Conservation (phyloP, 768 basidiomycete species). For the Suillus plorans region DNA sequence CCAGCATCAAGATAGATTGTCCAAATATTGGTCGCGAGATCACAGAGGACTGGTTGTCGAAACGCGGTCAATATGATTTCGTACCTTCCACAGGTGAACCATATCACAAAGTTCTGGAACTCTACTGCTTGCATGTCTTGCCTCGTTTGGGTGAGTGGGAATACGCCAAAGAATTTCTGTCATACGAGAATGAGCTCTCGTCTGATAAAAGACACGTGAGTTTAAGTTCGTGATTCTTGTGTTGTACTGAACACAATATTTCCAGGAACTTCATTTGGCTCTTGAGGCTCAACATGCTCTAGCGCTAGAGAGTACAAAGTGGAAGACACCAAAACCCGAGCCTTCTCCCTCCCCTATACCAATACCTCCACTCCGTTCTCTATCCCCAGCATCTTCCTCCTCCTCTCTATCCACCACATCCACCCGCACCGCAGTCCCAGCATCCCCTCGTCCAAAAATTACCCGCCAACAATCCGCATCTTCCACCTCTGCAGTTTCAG, state of each 20-base stretch:
- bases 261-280: slow-evolving; percentile 34
- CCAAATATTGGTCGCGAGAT: slow-evolving; percentile 62
- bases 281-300: slow-evolving; percentile 37
- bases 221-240: slow-evolving; percentile 3
- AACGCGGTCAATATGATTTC: slow-evolving; percentile 41
- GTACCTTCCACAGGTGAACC: slow-evolving; percentile 42
- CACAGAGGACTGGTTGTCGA: slow-evolving; percentile 78
- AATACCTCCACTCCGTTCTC: slow-evolving; percentile 28
- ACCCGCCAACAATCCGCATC: slow-evolving; percentile 19
- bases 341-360: slow-evolving; percentile 23
- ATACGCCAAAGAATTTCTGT: slow-evolving; percentile 73
- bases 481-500: slow-evolving; percentile 24
- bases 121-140: slow-evolving; percentile 73
- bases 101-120: slow-evolving; percentile 73
- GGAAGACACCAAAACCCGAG: slow-evolving; percentile 12
- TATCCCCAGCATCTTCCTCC: slow-evolving; percentile 57
- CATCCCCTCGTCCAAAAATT: slow-evolving; percentile 14
- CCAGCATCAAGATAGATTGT: slow-evolving; percentile 65
- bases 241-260: slow-evolving; percentile 13
- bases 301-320: slow-evolving; percentile 14
- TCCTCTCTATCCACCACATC: slow-evolving; percentile 73
- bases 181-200: slow-evolving; percentile 68
- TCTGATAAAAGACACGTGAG: slow-evolving; percentile 52
- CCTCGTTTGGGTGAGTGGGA: slow-evolving; percentile 78
- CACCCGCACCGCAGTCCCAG: slow-evolving; percentile 68